Base-by-base conservation (phyloP, 306 rosid genomes). In the Comarum palustre region DNA sequence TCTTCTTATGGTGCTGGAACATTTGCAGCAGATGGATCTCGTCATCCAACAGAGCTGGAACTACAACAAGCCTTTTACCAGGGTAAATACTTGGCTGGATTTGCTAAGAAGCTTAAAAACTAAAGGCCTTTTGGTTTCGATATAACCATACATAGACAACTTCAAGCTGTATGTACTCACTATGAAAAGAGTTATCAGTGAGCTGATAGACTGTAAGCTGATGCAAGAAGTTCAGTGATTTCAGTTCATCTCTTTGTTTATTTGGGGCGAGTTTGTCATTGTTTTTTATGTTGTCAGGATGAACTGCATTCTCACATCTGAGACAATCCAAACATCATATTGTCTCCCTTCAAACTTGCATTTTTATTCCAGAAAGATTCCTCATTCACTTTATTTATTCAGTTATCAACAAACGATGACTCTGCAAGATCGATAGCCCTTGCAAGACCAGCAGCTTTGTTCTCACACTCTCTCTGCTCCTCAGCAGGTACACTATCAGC, bases 391-490 rank as follows among this genome's bases (percentile, higher is more conserved):
- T 20, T 17, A 15, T 62, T 34, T 8, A 47, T 66, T 81, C 76
- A 86, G 75, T 85, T 85, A 3, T 87, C 80, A 12, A 88, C 84
- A 72, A 91, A 94, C 1, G 97, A 87, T 57, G 97, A 91, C 82
- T 94, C 99, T 0, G 97, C 99, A 76, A 94, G 93, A 77, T 91
- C 96, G n/a, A 94, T 91, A 34, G 99, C 97, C 13, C 96, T 88
- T 10, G 90, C 96, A 76, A 94, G 99, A 0, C 86, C 99, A 12
- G 97, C 97, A 41, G 97, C 95, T 83, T 94, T 94, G 88, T 91
- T 94, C 85, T 94, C 96, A 31, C 99, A 94, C 81, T 94, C 99
- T 77, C 86, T 85, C 48, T 88, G 97, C 84, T 94, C 99, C 57
- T 94, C 99, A 2, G 77, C 87, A 7, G 99, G 97, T 71, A 80